Evolutionary conservation across 176 grass and related monocot species (phyloP).

Genomic region (Paspalum vaginatum): DNA sequence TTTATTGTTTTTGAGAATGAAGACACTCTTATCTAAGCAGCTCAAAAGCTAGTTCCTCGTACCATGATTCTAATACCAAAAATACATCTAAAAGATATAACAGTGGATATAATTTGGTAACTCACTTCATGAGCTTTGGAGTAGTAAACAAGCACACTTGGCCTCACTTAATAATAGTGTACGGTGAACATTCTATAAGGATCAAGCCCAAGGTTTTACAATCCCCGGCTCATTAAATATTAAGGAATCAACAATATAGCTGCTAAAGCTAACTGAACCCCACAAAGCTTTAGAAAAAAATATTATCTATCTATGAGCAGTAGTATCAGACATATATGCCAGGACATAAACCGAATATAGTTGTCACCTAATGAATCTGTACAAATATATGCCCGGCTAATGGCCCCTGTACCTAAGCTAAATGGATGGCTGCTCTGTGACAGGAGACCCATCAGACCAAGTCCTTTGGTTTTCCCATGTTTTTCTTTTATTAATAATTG

Average conservation of each 20-base stretch:
- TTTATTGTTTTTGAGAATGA: no score
- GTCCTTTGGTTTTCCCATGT: no score
- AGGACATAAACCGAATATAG: no score
- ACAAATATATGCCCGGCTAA: not conserved
- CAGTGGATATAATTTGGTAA: not conserved
- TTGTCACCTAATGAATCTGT: not conserved
- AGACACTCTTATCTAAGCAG: conserved; percentile 7
- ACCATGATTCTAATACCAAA: not conserved
- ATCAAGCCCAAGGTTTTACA: no score
- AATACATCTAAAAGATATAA: not conserved
- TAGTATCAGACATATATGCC: no score
- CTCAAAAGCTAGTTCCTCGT: not conserved
- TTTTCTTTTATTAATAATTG: no score
- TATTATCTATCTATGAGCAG: no score
- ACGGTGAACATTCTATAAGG: no score
- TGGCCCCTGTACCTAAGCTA: not conserved
- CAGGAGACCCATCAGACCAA: no score
- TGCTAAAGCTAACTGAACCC: not conserved
- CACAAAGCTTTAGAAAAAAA: not conserved
- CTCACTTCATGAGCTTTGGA: not conserved
- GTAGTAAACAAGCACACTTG: not conserved
- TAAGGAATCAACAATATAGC: not conserved
- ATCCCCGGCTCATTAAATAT: no score
- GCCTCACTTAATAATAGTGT: not conserved
- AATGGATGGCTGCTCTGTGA: no score